These are phyloP conservation scores for Ganoderma lucidum DNA, from an alignment of 1,284 basidiomycete species.

Conservation along the genomic window DNA sequence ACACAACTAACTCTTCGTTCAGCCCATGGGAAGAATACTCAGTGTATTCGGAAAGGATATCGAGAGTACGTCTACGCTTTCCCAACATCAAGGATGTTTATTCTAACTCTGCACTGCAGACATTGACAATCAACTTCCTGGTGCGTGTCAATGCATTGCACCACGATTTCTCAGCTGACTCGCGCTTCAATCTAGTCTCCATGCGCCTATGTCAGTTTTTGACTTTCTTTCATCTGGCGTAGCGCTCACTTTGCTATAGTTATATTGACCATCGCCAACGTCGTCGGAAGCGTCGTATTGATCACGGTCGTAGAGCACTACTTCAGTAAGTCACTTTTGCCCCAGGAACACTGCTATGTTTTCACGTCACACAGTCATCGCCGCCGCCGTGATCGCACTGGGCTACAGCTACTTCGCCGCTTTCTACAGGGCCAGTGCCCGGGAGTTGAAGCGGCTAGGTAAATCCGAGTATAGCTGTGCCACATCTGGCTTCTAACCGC, in stretches of 20 bases:
- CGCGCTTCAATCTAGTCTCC: slow-evolving; percentile 50
- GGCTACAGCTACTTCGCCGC: slow-evolving; percentile 64
- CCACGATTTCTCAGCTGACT: neutral
- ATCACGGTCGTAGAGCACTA: slow-evolving; percentile 77
- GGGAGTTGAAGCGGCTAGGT: slow-evolving; percentile 78
- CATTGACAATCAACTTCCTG: slow-evolving; percentile 67
- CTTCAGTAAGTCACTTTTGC: slow-evolving; percentile 56
- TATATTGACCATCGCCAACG: slow-evolving; percentile 55
- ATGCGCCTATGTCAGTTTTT: slow-evolving; percentile 64
- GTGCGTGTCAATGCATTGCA: slow-evolving; percentile 40
- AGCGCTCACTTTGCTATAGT: slow-evolving; percentile 44
- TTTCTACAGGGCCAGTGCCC: slow-evolving; percentile 73
- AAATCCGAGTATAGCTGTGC: slow-evolving; percentile 7
- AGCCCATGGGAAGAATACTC: slow-evolving; percentile 72
- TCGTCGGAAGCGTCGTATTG: slow-evolving; percentile 68
- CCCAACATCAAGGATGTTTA: neutral
- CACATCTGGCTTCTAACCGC: neutral
- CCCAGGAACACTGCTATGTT: neutral
- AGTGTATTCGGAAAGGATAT: slow-evolving; percentile 73
- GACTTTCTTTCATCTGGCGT: neutral
- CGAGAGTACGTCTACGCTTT: slow-evolving; percentile 50
- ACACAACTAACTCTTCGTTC: neutral
- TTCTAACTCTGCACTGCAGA: slow-evolving; percentile 41
- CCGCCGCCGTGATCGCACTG: slow-evolving; percentile 53
- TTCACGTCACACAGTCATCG: slow-evolving; percentile 51